These are phyloP conservation scores for Hsuehochloa calcarea DNA, from an alignment of 176 grass and related monocot species.

Conservation along the genomic window DNA sequence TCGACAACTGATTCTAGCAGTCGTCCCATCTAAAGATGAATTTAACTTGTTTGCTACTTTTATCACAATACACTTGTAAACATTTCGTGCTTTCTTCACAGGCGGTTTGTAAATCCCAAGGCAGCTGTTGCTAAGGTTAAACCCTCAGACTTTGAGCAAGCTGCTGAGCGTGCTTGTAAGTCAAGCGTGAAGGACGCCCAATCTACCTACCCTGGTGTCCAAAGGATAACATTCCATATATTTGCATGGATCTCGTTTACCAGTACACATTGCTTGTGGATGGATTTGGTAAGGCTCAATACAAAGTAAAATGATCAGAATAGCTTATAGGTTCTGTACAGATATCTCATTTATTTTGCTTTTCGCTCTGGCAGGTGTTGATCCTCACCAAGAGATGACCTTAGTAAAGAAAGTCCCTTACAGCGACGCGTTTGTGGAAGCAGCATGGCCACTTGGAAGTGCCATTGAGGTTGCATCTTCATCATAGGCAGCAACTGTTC, in stretches of 20 bases:
- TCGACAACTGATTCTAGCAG: background rate
- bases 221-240: slow-evolving; percentile 69
- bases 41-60: slow-evolving; percentile 13
- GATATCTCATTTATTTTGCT: background rate
- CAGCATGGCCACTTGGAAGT: slow-evolving; percentile 95
- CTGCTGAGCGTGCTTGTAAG: slow-evolving; percentile 73
- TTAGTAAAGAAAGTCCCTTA: slow-evolving; percentile 94
- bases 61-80: background rate
- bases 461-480: slow-evolving; percentile 92
- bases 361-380: slow-evolving; percentile 51
- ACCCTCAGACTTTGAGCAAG: slow-evolving; percentile 74
- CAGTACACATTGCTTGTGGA: slow-evolving; percentile 89
- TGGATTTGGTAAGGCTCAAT: slow-evolving; percentile 65
- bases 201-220: slow-evolving; percentile 53
- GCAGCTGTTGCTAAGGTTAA: slow-evolving; percentile 66
- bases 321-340: background rate
- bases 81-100: slow-evolving; percentile 18
- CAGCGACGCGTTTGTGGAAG: slow-evolving; percentile 69
- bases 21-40: background rate
- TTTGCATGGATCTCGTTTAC: slow-evolving; percentile 98
- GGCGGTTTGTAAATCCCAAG: slow-evolving; percentile 85
- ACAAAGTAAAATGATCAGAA: slow-evolving; percentile 3
- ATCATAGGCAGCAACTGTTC: slow-evolving; percentile 42
- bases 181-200: slow-evolving; percentile 66
- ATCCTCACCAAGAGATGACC: slow-evolving; percentile 77